Percentiles rank a stretch among this genome's conserved stretches.
These are phyloP conservation scores for Alloteropsis semialata DNA, from an alignment of 176 grass and related monocot genomes.

Conservation along the genomic window DNA sequence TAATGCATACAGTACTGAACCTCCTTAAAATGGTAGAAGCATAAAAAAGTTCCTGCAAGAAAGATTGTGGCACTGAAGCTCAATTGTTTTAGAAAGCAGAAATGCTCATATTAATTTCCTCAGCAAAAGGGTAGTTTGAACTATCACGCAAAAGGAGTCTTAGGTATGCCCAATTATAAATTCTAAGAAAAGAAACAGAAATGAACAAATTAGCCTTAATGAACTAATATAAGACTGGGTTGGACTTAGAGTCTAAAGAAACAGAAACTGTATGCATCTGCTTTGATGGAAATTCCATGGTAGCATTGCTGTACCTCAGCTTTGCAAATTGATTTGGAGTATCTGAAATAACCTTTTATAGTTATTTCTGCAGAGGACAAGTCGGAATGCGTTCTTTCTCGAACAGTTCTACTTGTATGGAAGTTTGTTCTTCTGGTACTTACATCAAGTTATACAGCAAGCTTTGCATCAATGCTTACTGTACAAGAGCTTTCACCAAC, in stretches of 20 bases:
- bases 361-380: constrained; percentile 32
- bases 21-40: background rate
- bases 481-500: constrained; percentile 47
- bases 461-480: constrained; percentile 62
- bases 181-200: background rate
- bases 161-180: background rate
- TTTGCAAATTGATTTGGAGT: background rate
- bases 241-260: background rate
- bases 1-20: background rate
- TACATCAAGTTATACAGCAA: constrained; percentile 66
- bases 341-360: background rate
- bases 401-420: constrained; percentile 33
- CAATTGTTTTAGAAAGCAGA: background rate
- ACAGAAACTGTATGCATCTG: background rate
- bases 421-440: constrained; percentile 47
- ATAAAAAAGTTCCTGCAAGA: background rate
- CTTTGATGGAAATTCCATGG: background rate
- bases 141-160: background rate
- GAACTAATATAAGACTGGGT: background rate
- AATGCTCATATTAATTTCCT: background rate
- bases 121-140: background rate
- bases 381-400: constrained; percentile 42
- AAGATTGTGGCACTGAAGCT: background rate
- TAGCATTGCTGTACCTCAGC: background rate
- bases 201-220: background rate